Percentiles rank a stretch among this genome's conserved stretches.
These are phyloP conservation scores for Kodamaea suecica DNA, from an alignment of 1,139 yeast genomes.

Conservation along the genomic window DNA sequence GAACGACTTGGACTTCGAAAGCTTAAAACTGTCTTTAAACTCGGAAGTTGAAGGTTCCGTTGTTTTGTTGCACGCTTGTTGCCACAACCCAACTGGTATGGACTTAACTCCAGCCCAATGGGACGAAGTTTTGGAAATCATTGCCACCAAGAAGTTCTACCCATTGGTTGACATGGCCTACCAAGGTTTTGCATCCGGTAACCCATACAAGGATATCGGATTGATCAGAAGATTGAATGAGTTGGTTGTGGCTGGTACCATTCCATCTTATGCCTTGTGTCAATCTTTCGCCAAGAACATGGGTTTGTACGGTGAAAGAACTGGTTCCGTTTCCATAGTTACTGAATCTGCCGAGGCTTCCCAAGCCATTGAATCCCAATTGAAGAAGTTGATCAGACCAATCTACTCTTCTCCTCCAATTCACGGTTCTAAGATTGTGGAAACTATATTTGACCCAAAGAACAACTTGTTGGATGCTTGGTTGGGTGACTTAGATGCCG, in stretches of 20 bases:
- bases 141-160: conserved; percentile 54
- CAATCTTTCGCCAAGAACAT: conserved; percentile 96
- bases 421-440: conserved; percentile 88
- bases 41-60: conserved; percentile 53
- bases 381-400: conserved; percentile 76
- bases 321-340: conserved; percentile 78
- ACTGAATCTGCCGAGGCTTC: conserved; percentile 46
- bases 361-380: conserved; percentile 66
- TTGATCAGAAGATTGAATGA: conserved; percentile 50
- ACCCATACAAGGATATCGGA: conserved; percentile 46
- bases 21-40: conserved; percentile 42
- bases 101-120: conserved; percentile 83
- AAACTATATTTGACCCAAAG: conserved; percentile 62
- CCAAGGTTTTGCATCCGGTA: conserved; percentile 89
- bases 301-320: conserved; percentile 96
- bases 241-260: conserved; percentile 44
- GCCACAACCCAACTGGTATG: conserved; percentile 96
- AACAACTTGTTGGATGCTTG: conserved; percentile 61
- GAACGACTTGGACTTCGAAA: conserved; percentile 53
- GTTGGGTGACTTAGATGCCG: conserved; percentile 71
- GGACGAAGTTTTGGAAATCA: conserved; percentile 62
- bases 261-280: conserved; percentile 63
- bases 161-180: conserved; percentile 90
- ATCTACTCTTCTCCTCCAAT: conserved; percentile 93
- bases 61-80: conserved; percentile 86